Percentiles rank a stretch among this genome's conserved stretches.
phyloP scores from a whole-genome alignment of 2,329 filamentous ascomycete species.

The Tolypocladium inflatum region DNA sequence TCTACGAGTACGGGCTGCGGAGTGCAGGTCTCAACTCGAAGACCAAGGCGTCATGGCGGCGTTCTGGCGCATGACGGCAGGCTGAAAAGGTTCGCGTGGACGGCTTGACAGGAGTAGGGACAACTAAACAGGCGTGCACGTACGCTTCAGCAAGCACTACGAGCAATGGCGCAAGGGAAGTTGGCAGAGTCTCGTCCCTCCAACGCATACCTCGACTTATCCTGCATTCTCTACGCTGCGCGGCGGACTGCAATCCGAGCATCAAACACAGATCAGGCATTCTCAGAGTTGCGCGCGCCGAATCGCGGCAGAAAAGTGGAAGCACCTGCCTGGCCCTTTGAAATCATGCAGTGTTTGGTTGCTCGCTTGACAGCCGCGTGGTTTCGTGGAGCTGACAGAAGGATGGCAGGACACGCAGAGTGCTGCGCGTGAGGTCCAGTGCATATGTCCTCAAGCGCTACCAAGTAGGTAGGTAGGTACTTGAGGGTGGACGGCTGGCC shows the following conservation, averaged over 20 bases:
- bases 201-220: not conserved
- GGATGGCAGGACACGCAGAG: not conserved
- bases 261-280: no score
- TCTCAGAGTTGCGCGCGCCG: no score
- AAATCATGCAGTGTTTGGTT: not conserved
- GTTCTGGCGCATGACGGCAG: not conserved
- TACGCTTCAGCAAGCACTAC: no score
- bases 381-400: not conserved
- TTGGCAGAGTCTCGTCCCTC: not conserved
- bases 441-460: not conserved
- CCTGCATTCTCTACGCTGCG: not conserved
- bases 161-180: no score
- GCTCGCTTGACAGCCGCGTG: not conserved
- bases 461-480: no score
- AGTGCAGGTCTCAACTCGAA: not conserved
- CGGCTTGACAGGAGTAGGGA: no score
- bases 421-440: not conserved
- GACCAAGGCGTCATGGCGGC: not conserved
- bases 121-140: no score
- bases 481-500: not conserved
- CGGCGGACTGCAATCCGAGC: no score
- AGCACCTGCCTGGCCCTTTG: no score
- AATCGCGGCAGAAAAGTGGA: no score
- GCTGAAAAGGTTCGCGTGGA: not conserved
- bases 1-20: not conserved